A percentile compares a stretch with the other conserved stretches of the same genome.
phyloP scores from a whole-genome alignment of 2,329 filamentous ascomycete species.

The Diaporthe ilicicola region DNA sequence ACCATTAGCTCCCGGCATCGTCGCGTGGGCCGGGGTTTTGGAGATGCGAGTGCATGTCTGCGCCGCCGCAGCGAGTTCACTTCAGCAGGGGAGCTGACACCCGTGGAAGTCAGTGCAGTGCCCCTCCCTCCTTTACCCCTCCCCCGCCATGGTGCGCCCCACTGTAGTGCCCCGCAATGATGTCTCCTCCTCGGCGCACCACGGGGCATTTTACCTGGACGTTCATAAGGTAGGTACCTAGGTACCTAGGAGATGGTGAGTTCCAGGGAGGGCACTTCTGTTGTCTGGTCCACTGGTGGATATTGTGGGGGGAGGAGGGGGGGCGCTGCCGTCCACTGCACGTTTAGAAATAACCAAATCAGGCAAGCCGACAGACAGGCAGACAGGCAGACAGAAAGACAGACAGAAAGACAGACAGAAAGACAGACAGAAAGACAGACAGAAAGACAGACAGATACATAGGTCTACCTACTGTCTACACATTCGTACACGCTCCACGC shows the following conservation, averaged over 20 bases:
- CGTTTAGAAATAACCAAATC: neutral
- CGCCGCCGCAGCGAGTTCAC: neutral
- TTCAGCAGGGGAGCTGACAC: too few species aligned
- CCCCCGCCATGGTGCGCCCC: neutral
- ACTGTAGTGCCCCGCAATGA: slow-evolving; percentile 16
- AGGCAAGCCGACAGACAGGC: slow-evolving; percentile 10
- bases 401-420: too few species aligned
- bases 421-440: too few species aligned
- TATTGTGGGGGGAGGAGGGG: too few species aligned
- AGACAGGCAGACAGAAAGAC: neutral
- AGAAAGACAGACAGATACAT: too few species aligned
- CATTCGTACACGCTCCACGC: neutral
- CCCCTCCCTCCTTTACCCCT: too few species aligned
- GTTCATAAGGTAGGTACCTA: neutral
- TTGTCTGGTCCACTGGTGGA: too few species aligned
- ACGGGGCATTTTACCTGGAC: neutral
- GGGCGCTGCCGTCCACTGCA: neutral
- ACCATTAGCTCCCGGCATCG: neutral
- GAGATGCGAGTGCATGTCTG: neutral
- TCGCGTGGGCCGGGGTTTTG: neutral
- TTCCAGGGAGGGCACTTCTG: neutral
- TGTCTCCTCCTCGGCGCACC: neutral
- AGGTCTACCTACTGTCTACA: neutral
- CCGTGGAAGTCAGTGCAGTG: too few species aligned
- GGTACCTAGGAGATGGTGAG: too few species aligned